phyloP scores from a whole-genome alignment of 2,329 filamentous ascomycete genomes.

The Xylariaceae sp. region DNA sequence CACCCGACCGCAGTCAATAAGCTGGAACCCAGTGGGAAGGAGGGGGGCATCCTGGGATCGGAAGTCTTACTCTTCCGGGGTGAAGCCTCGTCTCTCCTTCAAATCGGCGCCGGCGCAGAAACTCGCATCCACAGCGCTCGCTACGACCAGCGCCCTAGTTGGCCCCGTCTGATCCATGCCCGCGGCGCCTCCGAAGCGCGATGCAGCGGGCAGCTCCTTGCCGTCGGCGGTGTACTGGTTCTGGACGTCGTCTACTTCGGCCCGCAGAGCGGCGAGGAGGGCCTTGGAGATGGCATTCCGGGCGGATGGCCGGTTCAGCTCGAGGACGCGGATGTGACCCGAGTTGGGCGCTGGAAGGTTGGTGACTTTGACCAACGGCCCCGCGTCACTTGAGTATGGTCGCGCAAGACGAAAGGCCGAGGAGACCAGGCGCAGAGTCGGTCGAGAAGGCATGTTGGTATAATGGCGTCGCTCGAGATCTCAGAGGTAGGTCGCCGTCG shows the following conservation, averaged over 20 bases:
- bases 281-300: slow-evolving; percentile 87
- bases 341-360: slow-evolving; percentile 72
- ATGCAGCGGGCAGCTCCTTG: slow-evolving; percentile 41
- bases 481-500: too few species aligned
- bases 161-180: slow-evolving; percentile 43
- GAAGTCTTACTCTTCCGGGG: slow-evolving; percentile 64
- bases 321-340: slow-evolving; percentile 82
- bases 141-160: slow-evolving; percentile 78
- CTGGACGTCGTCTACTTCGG: slow-evolving; percentile 69
- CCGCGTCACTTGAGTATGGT: slow-evolving; percentile 39
- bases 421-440: slow-evolving; percentile 14
- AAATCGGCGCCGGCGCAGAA: slow-evolving; percentile 96
- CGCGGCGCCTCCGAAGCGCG: slow-evolving; percentile 41
- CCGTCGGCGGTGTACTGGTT: slow-evolving; percentile 54
- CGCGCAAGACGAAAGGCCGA: slow-evolving; percentile 16
- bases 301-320: slow-evolving; percentile 77
- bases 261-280: slow-evolving; percentile 66
- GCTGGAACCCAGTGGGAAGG: background rate
- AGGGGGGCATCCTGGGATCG: background rate
- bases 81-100: slow-evolving; percentile 79
- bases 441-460: slow-evolving; percentile 23
- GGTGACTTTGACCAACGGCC: slow-evolving; percentile 62
- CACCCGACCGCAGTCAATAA: slow-evolving; percentile 1
- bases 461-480: too few species aligned
- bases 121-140: slow-evolving; percentile 76